Evolutionary conservation across 2,329 filamentous ascomycete species (phyloP), one percentile per base, ranked within the genome.

Genomic region (Aspergillus aculeatus): DNA sequence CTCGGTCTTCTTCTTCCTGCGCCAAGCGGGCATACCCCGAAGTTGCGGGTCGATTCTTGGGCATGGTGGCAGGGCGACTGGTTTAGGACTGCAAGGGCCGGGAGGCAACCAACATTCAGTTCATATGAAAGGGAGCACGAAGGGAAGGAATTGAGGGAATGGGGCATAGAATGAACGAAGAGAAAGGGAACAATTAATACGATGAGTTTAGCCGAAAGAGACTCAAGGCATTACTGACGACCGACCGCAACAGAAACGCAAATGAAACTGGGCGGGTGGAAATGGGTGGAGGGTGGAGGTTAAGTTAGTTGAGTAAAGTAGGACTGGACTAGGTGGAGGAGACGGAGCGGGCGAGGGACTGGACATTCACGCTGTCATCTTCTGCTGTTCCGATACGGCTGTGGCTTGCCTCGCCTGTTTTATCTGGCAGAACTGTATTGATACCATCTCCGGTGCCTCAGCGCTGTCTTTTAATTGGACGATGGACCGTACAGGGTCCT

Each of bases 11-110:
- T 71, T 93, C 90, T 67, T 90, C 90, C 77, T 95, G 91, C 64
- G 90, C 88, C 60, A 95, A 87, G 71, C 89, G 89, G 76, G 92
- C 90, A 78, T 95, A 95, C 76, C 91, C 91, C 64, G 91, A 93
- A 48, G 89, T 90, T 60, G 89, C 83, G 62, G 89, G 90, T 59
- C 88, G 84, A 63, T 80, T 81, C 73, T 85, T 86, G 69, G 88
- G 83, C 89, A 91, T 91, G 64, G 71, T 80, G 67, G 61, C 32
- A 60, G 53, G 41, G 23, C 56, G 50, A 52, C 58, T 50, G 23
- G 32, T 47, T 19, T 50, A n/a, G 61, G 58, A 48, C 23, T 49
- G 51, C 26, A 49, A 57, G 26, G 56, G 62, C 48, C 48, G 57
- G 51, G 54, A 60, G 60, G 61, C 58, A 51, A 61, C 54, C 47